Evolutionary conservation across 768 basidiomycete genomes (phyloP), one percentile per base, ranked within the genome.

Genomic region (Lactarius tabidus): DNA sequence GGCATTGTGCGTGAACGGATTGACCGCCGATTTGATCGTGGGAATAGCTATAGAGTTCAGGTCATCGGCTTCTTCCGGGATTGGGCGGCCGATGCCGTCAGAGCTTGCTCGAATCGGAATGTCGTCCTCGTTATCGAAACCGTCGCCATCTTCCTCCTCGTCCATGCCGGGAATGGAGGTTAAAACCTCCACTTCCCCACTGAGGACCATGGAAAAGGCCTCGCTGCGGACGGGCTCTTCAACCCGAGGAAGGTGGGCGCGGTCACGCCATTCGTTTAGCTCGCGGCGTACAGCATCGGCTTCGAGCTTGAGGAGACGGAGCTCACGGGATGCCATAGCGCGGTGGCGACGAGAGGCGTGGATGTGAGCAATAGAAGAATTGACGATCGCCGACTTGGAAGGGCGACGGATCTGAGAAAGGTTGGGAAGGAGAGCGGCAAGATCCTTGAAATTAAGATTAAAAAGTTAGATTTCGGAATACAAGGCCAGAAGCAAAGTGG

Each of bases 381-480:
- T 97, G 76, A 99, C 95, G 75, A 98, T 98, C 66, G 91, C 90
- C 5, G 92, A 92, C 78, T 99, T 99, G 74, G 91, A 94, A 0
- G 97, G 97, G 35, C 96, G 87, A 68, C 95, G 89, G 75, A 94
- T 90, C 72, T 91, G 85, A 14, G 90, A 90, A 62, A 97, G 86
- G 73, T 95, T 91, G 57, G 96, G 93, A 23, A 98, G 86, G 43
- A 97, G 84, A 8, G 88, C 86, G 65, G 96, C 96, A 57, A 98
- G 90, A 71, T 94, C 92, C 91, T 93, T 72, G n/a, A 45, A 29
- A 14, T 29, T 26, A 2, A 23, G 31, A 10, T 35, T 14, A 1
- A 2, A 12, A 51, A 1, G 45, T 65, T 33, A 65, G 29, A 43
- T 29, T 6, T 48, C 54, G 6, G 20, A 8, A 23, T 70, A 67